These are phyloP conservation scores for Penicillium daleae DNA, from an alignment of 495 filamentous ascomycete genomes.

Conservation along the genomic window DNA sequence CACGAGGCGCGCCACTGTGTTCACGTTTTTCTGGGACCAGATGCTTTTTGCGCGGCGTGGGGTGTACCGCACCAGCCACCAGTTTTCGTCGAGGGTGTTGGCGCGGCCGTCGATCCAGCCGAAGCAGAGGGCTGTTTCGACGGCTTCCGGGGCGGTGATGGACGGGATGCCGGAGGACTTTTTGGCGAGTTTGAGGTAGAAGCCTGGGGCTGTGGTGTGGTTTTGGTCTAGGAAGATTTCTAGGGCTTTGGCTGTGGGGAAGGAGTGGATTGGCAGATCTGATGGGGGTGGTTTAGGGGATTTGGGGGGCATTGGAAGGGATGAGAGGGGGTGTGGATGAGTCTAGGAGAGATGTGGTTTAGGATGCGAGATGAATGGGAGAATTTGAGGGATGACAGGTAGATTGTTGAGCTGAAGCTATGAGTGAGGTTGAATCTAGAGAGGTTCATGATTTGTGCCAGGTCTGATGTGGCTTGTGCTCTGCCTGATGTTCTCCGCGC, in stretches of 20 bases:
- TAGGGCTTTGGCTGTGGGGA: constrained; percentile 39
- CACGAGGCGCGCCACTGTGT: constrained; percentile 44
- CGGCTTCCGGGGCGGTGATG: constrained; percentile 55
- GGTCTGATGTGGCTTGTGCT: not conserved
- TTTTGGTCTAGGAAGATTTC: constrained; percentile 50
- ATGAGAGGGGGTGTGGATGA: not conserved
- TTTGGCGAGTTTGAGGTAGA: constrained; percentile 60
- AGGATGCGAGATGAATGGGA: not conserved
- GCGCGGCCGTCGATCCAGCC: constrained; percentile 65
- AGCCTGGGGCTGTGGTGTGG: constrained; percentile 38
- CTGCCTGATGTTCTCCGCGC: not conserved
- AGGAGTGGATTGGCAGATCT: constrained; percentile 41
- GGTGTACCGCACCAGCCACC: constrained; percentile 56
- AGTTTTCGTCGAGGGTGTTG: constrained; percentile 41
- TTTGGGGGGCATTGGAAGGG: constrained; percentile 16
- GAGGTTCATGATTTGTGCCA: not conserved
- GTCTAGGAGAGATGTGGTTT: not conserved
- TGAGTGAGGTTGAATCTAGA: not conserved
- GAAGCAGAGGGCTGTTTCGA: constrained; percentile 59
- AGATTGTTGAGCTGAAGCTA: not conserved
- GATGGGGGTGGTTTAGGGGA: constrained; percentile 27
- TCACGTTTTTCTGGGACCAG: constrained; percentile 58
- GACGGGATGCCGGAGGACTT: constrained; percentile 48
- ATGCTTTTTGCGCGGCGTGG: constrained; percentile 55
- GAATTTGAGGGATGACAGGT: not conserved